Evolutionary conservation across 139 green algal species (phyloP), one percentile per base, ranked within the genome.

Genomic region (Zygnema cylindricum): DNA sequence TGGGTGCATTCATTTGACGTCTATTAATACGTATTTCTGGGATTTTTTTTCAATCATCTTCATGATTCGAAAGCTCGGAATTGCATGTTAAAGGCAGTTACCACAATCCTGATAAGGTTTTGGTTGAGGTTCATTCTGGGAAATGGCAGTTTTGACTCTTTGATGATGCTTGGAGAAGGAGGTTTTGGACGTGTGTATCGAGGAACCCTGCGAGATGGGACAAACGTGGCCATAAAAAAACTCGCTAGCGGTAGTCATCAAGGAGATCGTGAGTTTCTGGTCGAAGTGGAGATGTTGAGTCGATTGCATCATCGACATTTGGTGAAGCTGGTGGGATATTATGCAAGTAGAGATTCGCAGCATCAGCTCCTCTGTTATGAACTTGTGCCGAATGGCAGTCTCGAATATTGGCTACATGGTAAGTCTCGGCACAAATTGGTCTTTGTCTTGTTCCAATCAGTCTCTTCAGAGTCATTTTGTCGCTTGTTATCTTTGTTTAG

Each of bases 261-360:
- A 75, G 86, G 86, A 49, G 86, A 86, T 23, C 33, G 81, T 0
- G 86, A 91, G 86, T 91, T 91, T 84, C 30, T 89, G 63, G 86
- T 91, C 40, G 86, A 91, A 32, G 79, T 91, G 86, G 86, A 91
- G 79, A 91, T 91, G 86, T 81, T 91, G 78, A 90, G 82, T 32
- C 82, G 86, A 30, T 54, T 91, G 79, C 86, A 91, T 69, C 86
- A 91, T 55, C 79, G 86, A 23, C 83, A 91, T n/a, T 78, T 91
- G 1, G 86, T 91, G 21, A 88, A 91, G 86, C 86, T 91, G 21
- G 57, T 91, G 0, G 86, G 86, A 0, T 91, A 91, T 41, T 91
- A 90, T 43, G 36, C 57, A 81, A 84, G 16, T 0, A 77, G n/a
- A 7, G 36, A 88, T 22, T 36, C 32, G 42, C 16, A 39, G 21